Evolutionary conservation across 371 early-diverging fungal genomes (phyloP).

Genomic region (Dentiscutata heterogama): DNA sequence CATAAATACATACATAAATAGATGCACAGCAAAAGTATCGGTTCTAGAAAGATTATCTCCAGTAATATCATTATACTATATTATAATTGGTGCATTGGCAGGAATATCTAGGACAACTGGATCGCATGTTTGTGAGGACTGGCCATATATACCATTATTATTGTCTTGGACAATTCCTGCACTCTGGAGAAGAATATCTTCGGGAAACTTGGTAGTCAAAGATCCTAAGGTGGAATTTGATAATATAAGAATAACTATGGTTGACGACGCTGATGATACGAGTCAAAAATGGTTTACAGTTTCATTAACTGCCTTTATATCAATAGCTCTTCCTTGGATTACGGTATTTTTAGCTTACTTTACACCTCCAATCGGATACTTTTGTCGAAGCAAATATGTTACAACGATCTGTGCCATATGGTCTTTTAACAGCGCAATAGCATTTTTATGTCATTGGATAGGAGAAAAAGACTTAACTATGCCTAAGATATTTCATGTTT

Average conservation of each 20-base stretch:
- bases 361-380: constrained; percentile 14
- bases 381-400: constrained; percentile 1
- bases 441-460: not conserved
- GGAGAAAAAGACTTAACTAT: not conserved
- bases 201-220: constrained; percentile 14
- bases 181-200: not conserved
- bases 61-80: not conserved
- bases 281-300: not conserved
- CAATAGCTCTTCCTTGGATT: not conserved
- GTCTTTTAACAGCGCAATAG: constrained; percentile 11
- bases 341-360: constrained; percentile 11
- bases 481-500: not conserved
- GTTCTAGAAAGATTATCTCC: constrained; percentile 8
- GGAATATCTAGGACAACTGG: constrained; percentile 9
- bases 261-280: not conserved
- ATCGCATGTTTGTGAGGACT: not conserved
- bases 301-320: not conserved
- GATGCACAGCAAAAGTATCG: constrained; percentile 9
- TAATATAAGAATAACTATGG: not conserved
- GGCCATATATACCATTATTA: constrained; percentile 33
- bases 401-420: not conserved
- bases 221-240: not conserved
- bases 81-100: not conserved
- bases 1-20: not conserved
- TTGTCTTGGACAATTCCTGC: constrained; percentile 18